phyloP scores from a whole-genome alignment of 257 asterid species.

The Haberlea rhodopensis region DNA sequence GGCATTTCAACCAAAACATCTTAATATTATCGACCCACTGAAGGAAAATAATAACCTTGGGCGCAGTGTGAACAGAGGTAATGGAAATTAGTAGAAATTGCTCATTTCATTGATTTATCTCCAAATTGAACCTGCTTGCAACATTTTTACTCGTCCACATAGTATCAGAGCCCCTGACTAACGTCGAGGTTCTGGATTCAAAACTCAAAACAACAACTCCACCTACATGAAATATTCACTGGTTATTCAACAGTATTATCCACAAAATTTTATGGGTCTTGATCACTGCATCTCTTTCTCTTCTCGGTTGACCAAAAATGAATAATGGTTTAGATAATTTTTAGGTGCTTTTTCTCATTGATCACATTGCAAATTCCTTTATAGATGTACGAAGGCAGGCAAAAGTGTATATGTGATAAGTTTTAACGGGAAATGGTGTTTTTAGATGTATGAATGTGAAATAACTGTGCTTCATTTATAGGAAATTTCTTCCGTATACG shows the following conservation, averaged over 20 bases:
- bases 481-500: slow-evolving; percentile 85
- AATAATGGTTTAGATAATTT: no score
- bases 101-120: neutral
- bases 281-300: neutral
- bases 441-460: neutral
- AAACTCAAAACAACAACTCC: no score
- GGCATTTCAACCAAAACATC: slow-evolving; percentile 54
- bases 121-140: neutral
- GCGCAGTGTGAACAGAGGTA: slow-evolving; percentile 90
- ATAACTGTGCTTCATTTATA: slow-evolving; percentile 30
- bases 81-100: slow-evolving; percentile 17
- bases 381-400: neutral
- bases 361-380: neutral
- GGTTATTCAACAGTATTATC: no score
- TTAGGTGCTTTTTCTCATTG: neutral
- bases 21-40: slow-evolving; percentile 81
- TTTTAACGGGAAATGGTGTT: slow-evolving; percentile 6
- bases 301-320: no score
- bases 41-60: slow-evolving; percentile 84
- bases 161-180: no score
- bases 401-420: neutral
- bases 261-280: neutral
- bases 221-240: no score
- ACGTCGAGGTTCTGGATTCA: no score
- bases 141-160: neutral